Percentiles rank a stretch among this genome's conserved stretches.
Conservation (phyloP, 306 rosid genomes). For the Dicorynia guianensis region DNA sequence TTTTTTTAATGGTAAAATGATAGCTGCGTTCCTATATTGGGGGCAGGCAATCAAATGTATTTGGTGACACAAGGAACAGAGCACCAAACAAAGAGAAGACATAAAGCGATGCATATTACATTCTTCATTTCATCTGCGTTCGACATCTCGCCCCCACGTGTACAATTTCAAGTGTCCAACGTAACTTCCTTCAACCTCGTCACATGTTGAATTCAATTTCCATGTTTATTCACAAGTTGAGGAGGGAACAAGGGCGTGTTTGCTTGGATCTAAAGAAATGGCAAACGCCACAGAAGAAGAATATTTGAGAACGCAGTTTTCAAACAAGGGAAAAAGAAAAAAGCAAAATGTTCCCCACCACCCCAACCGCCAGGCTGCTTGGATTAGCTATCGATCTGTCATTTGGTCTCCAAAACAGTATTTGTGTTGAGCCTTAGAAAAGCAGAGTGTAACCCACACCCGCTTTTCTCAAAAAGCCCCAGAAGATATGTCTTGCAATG, state of each 20-base stretch:
- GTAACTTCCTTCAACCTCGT: no score
- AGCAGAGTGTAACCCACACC: conserved; percentile 46
- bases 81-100: background rate
- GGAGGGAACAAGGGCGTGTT: conserved; percentile 11
- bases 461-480: conserved; percentile 44
- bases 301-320: background rate
- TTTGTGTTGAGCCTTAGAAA: conserved; percentile 34
- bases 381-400: conserved; percentile 15
- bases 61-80: no score
- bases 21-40: background rate
- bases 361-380: conserved; percentile 46
- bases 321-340: conserved; percentile 12
- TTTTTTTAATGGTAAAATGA: background rate
- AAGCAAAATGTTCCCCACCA: conserved; percentile 52
- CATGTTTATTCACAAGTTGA: background rate
- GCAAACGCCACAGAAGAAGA: background rate
- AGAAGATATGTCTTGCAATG: conserved; percentile 37
- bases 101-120: background rate
- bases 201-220: background rate
- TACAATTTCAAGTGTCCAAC: background rate
- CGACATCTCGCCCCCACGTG: conserved; percentile 39
- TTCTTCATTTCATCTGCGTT: background rate
- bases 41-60: background rate
- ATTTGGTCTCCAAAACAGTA: conserved; percentile 26
- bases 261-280: conserved; percentile 45